These are phyloP conservation scores for Hypoxylon fuscum DNA, from an alignment of 495 filamentous ascomycete species.

Conservation along the genomic window DNA sequence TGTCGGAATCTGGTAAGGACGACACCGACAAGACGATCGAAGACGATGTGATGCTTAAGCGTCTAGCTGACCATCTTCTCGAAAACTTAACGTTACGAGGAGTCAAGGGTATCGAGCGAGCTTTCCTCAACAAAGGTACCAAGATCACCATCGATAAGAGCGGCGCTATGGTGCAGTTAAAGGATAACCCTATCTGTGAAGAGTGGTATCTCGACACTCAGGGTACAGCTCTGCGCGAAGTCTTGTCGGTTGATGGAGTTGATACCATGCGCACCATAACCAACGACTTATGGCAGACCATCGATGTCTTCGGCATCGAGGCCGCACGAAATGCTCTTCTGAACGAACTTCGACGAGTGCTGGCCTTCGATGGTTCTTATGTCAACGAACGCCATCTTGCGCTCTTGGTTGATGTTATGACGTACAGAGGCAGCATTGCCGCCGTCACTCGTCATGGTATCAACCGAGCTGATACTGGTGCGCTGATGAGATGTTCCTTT, in stretches of 20 bases:
- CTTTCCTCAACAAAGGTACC: conserved; percentile 87
- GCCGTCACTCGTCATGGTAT: conserved; percentile 98
- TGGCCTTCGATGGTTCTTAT: conserved; percentile 98
- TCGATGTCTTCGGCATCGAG: conserved; percentile 95
- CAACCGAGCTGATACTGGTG: conserved; percentile 96
- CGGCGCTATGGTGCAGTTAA: conserved; percentile 73
- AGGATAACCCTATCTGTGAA: conserved; percentile 74
- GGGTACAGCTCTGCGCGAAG: conserved; percentile 83
- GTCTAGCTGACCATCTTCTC: conserved; percentile 87
- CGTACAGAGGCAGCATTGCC: conserved; percentile 88
- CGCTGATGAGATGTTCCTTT: conserved; percentile 99
- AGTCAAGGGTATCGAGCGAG: conserved; percentile 84
- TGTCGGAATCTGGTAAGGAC: conserved; percentile 76
- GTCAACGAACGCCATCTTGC: conserved; percentile 98
- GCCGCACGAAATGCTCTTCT: conserved; percentile 86
- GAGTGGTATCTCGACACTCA: conserved; percentile 97
- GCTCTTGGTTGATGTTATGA: conserved; percentile 98
- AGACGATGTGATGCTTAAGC: conserved; percentile 89
- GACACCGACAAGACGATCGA: conserved; percentile 83
- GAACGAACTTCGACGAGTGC: conserved; percentile 85
- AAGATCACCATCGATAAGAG: conserved; percentile 69
- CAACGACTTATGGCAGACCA: conserved; percentile 93
- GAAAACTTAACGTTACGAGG: conserved; percentile 90
- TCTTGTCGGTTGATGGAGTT: conserved; percentile 86
- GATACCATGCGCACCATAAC: conserved; percentile 89